Conservation (phyloP, 2,329 filamentous ascomycete genomes). For the Moelleriella libera region DNA sequence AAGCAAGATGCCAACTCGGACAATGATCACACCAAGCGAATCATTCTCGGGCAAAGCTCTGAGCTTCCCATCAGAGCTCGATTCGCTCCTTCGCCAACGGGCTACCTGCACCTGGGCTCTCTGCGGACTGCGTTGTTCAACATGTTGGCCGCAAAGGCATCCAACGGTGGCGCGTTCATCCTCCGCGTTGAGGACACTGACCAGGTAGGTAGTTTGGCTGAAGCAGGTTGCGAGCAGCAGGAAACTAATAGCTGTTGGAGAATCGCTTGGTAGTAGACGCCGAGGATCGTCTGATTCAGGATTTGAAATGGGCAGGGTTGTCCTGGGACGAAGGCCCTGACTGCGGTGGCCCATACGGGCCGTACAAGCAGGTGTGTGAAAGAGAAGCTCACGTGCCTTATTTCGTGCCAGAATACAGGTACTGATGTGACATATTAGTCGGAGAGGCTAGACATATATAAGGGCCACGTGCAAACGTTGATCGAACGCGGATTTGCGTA, state of each 20-base stretch:
- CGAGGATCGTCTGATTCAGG: constrained; percentile 61
- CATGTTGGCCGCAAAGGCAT: constrained; percentile 76
- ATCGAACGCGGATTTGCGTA: constrained; percentile 65
- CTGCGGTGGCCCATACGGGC: constrained; percentile 66
- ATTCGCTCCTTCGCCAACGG: constrained; percentile 92
- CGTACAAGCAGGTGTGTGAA: constrained; percentile 61
- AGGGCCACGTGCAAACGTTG: constrained; percentile 53
- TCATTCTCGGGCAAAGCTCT: constrained; percentile 28
- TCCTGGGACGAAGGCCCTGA: constrained; percentile 91
- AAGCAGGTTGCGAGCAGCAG: not conserved
- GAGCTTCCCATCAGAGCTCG: constrained; percentile 45
- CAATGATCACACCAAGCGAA: constrained; percentile 6
- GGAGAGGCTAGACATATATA: constrained; percentile 61
- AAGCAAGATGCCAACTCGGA: constrained; percentile 7
- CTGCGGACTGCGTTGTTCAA: constrained; percentile 91
- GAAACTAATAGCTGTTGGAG: constrained; percentile 24
- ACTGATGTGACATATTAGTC: constrained; percentile 38
- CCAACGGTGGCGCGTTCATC: constrained; percentile 71
- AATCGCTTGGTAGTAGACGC: constrained; percentile 71
- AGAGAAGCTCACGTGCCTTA: not conserved
- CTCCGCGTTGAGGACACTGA: constrained; percentile 92
- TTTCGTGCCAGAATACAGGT: not conserved
- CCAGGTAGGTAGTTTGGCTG: constrained; percentile 39
- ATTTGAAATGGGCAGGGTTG: constrained; percentile 78
- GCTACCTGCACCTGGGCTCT: constrained; percentile 83